These are phyloP conservation scores for Boletellus ananas DNA, from an alignment of 768 basidiomycete genomes.

Conservation along the genomic window DNA sequence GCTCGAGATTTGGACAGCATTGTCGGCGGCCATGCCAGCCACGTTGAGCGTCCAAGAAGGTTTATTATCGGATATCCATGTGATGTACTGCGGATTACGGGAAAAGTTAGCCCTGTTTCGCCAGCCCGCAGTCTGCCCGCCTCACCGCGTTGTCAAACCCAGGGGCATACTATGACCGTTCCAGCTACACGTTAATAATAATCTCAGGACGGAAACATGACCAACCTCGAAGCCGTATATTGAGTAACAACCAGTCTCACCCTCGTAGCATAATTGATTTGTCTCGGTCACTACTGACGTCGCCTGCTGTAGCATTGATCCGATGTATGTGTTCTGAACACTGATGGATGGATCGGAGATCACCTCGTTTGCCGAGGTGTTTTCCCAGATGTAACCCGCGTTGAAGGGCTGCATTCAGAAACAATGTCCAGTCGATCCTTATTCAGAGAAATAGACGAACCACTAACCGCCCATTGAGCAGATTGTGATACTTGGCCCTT, in stretches of 20 bases:
- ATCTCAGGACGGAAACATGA: not conserved
- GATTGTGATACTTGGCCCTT: constrained; percentile 73
- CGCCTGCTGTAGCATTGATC: constrained; percentile 72
- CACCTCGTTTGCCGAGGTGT: constrained; percentile 54
- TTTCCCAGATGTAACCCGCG: constrained; percentile 63
- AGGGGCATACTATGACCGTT: constrained; percentile 24
- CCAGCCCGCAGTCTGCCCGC: constrained; percentile 1
- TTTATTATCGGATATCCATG: constrained; percentile 73
- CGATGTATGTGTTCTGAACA: constrained; percentile 59
- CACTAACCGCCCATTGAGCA: constrained; percentile 74
- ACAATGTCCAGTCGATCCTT: not conserved
- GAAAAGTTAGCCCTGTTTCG: not conserved
- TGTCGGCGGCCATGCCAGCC: constrained; percentile 63
- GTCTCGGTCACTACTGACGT: constrained; percentile 71
- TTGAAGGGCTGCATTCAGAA: constrained; percentile 60
- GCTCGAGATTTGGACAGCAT: constrained; percentile 52
- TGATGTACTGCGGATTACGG: constrained; percentile 57
- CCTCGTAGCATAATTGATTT: constrained; percentile 68
- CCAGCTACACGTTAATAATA: not conserved
- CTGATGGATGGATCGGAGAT: constrained; percentile 55
- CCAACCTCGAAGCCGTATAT: constrained; percentile 76
- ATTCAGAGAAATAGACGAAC: constrained; percentile 4
- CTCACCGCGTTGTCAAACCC: constrained; percentile 67
- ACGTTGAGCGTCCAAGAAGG: constrained; percentile 73
- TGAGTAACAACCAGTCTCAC: constrained; percentile 55